These are phyloP conservation scores for Colletotrichum spaethianum DNA, from an alignment of 2,329 filamentous ascomycete species.

Conservation along the genomic window DNA sequence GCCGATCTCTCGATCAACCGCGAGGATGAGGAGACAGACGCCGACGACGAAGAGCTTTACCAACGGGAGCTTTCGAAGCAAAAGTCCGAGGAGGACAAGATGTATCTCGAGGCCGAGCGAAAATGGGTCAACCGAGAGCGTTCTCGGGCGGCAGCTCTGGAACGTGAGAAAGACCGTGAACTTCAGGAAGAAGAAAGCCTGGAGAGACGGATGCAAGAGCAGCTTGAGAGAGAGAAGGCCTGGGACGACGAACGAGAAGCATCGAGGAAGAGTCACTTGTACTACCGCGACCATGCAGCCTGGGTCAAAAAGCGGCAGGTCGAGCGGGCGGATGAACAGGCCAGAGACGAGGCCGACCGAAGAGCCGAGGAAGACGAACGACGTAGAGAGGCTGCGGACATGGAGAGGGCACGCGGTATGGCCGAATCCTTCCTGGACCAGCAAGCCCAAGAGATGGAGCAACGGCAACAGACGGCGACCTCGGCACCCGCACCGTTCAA, in stretches of 20 bases:
- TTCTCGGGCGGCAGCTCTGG: conserved; percentile 85
- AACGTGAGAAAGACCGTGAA: conserved; percentile 87
- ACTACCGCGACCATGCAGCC: conserved; percentile 87
- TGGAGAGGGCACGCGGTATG: conserved; percentile 85
- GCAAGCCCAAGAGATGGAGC: conserved; percentile 83
- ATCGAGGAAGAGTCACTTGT: conserved; percentile 79
- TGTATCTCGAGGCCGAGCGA: conserved; percentile 87
- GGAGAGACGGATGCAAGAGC: conserved; percentile 77
- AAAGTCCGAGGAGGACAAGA: conserved; percentile 82
- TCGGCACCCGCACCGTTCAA: conserved; percentile 84
- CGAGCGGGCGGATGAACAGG: conserved; percentile 81
- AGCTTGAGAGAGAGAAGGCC: conserved; percentile 74
- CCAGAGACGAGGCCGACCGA: conserved; percentile 87
- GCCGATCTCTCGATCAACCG: conserved; percentile 69
- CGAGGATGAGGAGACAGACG: conserved; percentile 90
- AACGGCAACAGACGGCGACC: conserved; percentile 55
- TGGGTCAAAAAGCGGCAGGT: conserved; percentile 87
- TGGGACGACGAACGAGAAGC: conserved; percentile 94
- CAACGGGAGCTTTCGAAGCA: conserved; percentile 79
- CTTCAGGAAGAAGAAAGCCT: conserved; percentile 78
- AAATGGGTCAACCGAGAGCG: conserved; percentile 93
- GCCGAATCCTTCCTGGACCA: conserved; percentile 92
- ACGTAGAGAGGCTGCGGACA: conserved; percentile 77
- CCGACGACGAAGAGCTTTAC: conserved; percentile 89
- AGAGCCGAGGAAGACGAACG: conserved; percentile 82